Conservation (phyloP, 176 grass and related monocot genomes). For the Raddia guianensis region DNA sequence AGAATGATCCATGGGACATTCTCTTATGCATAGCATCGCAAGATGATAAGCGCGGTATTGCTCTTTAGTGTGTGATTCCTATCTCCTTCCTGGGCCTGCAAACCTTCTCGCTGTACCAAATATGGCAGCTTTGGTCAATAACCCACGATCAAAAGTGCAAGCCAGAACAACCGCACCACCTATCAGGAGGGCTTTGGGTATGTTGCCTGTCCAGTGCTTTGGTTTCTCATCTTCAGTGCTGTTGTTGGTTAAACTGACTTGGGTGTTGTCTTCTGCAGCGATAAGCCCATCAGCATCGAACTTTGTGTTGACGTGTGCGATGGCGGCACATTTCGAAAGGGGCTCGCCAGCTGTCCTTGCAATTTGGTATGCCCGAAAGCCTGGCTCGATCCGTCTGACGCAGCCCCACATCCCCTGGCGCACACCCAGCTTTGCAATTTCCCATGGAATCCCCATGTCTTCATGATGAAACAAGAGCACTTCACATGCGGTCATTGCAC, state of each 20-base stretch:
- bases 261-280: conserved; percentile 20
- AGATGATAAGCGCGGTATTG: background rate
- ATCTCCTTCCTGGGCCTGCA: conserved; percentile 68
- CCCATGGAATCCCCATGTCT: conserved; percentile 94
- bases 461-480: conserved; percentile 94
- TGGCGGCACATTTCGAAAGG: conserved; percentile 56
- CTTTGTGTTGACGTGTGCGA: conserved; percentile 65
- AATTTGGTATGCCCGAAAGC: conserved; percentile 76
- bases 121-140: conserved; percentile 80
- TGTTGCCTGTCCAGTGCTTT: conserved; percentile 63
- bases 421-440: conserved; percentile 77
- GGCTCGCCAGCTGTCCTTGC: conserved; percentile 49
- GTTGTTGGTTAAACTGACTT: conserved; percentile 46
- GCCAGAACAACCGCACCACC: conserved; percentile 72
- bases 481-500: conserved; percentile 80
- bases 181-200: conserved; percentile 68
- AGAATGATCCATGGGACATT: background rate
- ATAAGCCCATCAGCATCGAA: conserved; percentile 58
- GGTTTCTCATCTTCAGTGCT: conserved; percentile 54
- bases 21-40: background rate
- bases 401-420: conserved; percentile 96
- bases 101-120: conserved; percentile 88
- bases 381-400: conserved; percentile 80
- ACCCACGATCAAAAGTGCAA: conserved; percentile 77
- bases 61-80: conserved; percentile 18